Evolutionary conservation across 1,139 yeast genomes (phyloP).

Genomic region (Debaryomycetaceae sp.): DNA sequence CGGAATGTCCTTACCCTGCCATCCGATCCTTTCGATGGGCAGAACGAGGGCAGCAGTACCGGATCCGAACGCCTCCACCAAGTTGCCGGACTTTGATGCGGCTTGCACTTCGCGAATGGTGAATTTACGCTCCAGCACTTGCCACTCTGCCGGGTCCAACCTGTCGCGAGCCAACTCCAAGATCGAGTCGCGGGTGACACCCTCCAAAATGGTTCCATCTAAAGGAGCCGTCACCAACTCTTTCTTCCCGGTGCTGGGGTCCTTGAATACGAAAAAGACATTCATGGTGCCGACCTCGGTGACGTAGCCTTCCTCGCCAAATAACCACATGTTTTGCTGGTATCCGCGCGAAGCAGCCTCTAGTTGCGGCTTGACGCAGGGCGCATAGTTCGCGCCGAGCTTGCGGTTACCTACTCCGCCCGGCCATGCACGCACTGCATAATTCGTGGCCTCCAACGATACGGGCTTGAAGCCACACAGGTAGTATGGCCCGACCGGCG

Average conservation of each 20-base stretch:
- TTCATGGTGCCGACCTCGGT: slow-evolving; percentile 39
- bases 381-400: slow-evolving; percentile 37
- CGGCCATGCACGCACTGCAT: slow-evolving; percentile 34
- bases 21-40: slow-evolving; percentile 82
- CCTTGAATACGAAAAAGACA: slow-evolving; percentile 26
- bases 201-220: slow-evolving; percentile 32
- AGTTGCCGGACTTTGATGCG: slow-evolving; percentile 65
- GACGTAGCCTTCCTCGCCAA: slow-evolving; percentile 28
- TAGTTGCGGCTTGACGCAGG: slow-evolving; percentile 25
- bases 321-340: slow-evolving; percentile 34
- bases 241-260: slow-evolving; percentile 16
- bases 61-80: slow-evolving; percentile 91
- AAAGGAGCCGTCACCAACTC: slow-evolving; percentile 34
- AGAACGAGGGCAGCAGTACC: slow-evolving; percentile 98
- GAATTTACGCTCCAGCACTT: slow-evolving; percentile 67
- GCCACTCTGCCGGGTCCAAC: slow-evolving; percentile 20
- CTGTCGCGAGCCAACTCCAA: slow-evolving; percentile 21
- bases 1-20: slow-evolving; percentile 54
- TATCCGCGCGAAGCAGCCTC: slow-evolving; percentile 26
- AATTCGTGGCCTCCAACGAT: slow-evolving; percentile 23
- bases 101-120: slow-evolving; percentile 74
- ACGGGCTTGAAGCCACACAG: slow-evolving; percentile 25
- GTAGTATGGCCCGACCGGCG: slow-evolving; percentile 21
- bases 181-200: slow-evolving; percentile 32
- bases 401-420: slow-evolving; percentile 35